Percentiles rank a stretch among this genome's conserved stretches.
Evolutionary conservation across 768 basidiomycete species (phyloP).

Genomic region (Cystofilobasidium bisporidii): DNA sequence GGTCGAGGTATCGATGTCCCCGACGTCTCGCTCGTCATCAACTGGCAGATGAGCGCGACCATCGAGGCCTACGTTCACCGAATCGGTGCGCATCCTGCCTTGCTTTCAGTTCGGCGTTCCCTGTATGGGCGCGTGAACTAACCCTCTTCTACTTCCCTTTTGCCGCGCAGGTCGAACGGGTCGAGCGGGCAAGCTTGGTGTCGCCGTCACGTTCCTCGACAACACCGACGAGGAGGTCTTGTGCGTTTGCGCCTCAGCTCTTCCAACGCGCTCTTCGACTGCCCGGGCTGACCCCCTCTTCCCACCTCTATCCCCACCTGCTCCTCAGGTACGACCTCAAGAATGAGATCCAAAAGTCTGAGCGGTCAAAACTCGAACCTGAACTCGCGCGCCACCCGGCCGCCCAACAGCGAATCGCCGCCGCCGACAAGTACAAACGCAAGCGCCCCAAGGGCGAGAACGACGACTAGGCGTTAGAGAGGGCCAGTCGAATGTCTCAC

Average conservation of each 20-base stretch:
- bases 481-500: too few species aligned
- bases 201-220: constrained; percentile 87
- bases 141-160: neutral
- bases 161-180: constrained; percentile 78
- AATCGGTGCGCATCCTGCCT: constrained; percentile 66
- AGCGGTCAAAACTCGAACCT: constrained; percentile 74
- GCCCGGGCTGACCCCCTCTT: neutral
- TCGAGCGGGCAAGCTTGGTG: constrained; percentile 90
- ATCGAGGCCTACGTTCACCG: constrained; percentile 98
- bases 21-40: constrained; percentile 90
- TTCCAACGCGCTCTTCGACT: constrained; percentile 5
- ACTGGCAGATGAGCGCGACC: constrained; percentile 91
- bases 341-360: constrained; percentile 93
- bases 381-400: constrained; percentile 87
- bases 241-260: constrained; percentile 50
- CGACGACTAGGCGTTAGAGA: constrained; percentile 4
- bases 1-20: constrained; percentile 98
- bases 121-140: too few species aligned
- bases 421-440: constrained; percentile 28
- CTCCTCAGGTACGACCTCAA: constrained; percentile 94
- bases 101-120: too few species aligned
- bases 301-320: neutral
- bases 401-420: constrained; percentile 48
- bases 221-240: constrained; percentile 90
- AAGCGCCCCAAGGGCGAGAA: constrained; percentile 18